Evolutionary conservation across 176 grass and related monocot species (phyloP), one percentile per base, ranked within the genome.

Genomic region (Saccharum spontaneum): DNA sequence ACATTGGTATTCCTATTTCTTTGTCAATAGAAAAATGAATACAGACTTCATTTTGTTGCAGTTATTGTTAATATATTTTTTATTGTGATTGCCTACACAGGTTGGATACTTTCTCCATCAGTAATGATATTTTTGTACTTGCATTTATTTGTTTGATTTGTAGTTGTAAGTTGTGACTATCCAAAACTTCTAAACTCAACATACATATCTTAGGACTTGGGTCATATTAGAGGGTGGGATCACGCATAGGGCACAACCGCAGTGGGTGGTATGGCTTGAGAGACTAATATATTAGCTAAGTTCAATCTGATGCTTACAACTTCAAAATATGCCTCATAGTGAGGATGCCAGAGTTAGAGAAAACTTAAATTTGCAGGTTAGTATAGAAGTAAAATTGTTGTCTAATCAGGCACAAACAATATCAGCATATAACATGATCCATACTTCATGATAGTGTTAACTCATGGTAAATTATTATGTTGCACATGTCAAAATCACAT

Each of bases 1-100:
- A 88, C 52, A 92, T 84, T 46, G 90, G 94, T 97, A 92, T 83
- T 67, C 13, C 71, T 36, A 54, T 73, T 44, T 49, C 24, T 75
- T 4, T 34, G 72, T 52, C 68, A 62, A 10, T 13, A 48, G 4
- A 15, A 44, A 76, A 65, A 59, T 34, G 4, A 57, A 81, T 52
- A 30, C 3, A 9, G 0, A 17, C 23, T 40, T 67, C 16, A 10
- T 73, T 80, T 62, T 26, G 8, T 69, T 38, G 22, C 55, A 78
- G 28, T 46, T 69, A 61, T 71, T 77, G 1, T 71, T 15, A 71
- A 71, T 44, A 43, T 37, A 33, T 44, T 57, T 57, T 86, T 20
- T 70, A 15, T 48, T 48, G 23, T 81, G 12, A 30, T 1, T 9
- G 41, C 70, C 1, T 48, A 16, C 70, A 72, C 3, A 73, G 0